These are phyloP conservation scores for Penicillium paneum DNA, from an alignment of 2,329 filamentous ascomycete genomes.

Conservation along the genomic window DNA sequence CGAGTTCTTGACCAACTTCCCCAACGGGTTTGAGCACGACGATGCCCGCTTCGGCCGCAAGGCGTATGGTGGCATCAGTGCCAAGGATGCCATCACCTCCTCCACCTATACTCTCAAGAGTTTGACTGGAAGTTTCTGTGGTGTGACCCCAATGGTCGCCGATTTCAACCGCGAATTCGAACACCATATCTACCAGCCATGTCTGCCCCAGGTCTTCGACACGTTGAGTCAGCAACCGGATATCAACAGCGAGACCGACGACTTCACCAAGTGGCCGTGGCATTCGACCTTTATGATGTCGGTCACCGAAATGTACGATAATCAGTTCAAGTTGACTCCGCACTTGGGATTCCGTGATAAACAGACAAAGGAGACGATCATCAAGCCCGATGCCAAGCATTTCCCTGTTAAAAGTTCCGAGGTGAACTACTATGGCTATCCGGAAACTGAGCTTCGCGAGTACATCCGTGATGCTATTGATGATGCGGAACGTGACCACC, in stretches of 20 bases:
- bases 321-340: constrained; percentile 29
- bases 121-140: constrained; percentile 43
- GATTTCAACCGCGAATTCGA: constrained; percentile 46
- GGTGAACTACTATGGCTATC: constrained; percentile 35
- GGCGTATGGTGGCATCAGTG: constrained; percentile 43
- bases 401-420: constrained; percentile 23
- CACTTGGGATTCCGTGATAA: constrained; percentile 29
- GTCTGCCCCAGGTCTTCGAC: constrained; percentile 39
- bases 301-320: constrained; percentile 31
- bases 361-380: constrained; percentile 28
- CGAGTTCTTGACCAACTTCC: constrained; percentile 29
- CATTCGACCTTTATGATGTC: constrained; percentile 36
- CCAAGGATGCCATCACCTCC: constrained; percentile 42
- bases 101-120: constrained; percentile 48
- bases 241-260: constrained; percentile 20
- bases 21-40: constrained; percentile 25
- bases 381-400: constrained; percentile 25
- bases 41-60: constrained; percentile 17
- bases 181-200: constrained; percentile 47
- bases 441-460: constrained; percentile 31
- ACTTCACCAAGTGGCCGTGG: constrained; percentile 35
- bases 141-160: constrained; percentile 42
- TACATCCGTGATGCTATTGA: constrained; percentile 35
- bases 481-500: constrained; percentile 30
- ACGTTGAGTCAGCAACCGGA: constrained; percentile 25